Evolutionary conservation across 352 stramenopile species (phyloP).

Genomic region (Pythium apleroticum): DNA sequence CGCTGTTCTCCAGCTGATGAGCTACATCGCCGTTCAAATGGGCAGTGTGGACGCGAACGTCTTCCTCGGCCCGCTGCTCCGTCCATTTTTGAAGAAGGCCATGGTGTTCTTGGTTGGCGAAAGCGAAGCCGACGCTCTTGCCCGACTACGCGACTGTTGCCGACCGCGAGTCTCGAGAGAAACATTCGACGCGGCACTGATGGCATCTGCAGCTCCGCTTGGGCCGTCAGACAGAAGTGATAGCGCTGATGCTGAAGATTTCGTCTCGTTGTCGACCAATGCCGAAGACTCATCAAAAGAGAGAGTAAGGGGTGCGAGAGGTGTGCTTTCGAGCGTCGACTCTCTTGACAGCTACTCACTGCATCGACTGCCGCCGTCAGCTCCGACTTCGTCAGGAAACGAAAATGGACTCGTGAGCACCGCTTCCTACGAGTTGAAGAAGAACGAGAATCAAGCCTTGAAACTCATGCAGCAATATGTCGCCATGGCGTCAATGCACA

Average conservation of each 20-base stretch:
- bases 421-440: constrained; percentile 59
- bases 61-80: constrained; percentile 89
- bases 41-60: constrained; percentile 91
- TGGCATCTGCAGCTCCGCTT: constrained; percentile 42
- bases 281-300: constrained; percentile 13
- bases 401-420: constrained; percentile 18
- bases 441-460: constrained; percentile 75
- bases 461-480: constrained; percentile 90
- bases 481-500: constrained; percentile 85
- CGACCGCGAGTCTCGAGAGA: constrained; percentile 76
- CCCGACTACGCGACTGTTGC: constrained; percentile 61
- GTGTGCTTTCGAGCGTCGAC: constrained; percentile 63
- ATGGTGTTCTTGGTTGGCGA: constrained; percentile 80
- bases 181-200: constrained; percentile 79
- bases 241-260: constrained; percentile 21
- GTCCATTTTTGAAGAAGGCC: constrained; percentile 86
- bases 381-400: constrained; percentile 1
- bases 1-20: constrained; percentile 85
- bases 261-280: constrained; percentile 14
- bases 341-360: constrained; percentile 59
- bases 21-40: constrained; percentile 81
- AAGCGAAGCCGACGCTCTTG: constrained; percentile 47
- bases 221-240: constrained; percentile 32
- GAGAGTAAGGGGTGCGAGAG: constrained; percentile 28
- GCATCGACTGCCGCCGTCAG: constrained; percentile 18